Evolutionary conservation across 768 basidiomycete genomes (phyloP).

Genomic region (Rhodocollybia butyracea): DNA sequence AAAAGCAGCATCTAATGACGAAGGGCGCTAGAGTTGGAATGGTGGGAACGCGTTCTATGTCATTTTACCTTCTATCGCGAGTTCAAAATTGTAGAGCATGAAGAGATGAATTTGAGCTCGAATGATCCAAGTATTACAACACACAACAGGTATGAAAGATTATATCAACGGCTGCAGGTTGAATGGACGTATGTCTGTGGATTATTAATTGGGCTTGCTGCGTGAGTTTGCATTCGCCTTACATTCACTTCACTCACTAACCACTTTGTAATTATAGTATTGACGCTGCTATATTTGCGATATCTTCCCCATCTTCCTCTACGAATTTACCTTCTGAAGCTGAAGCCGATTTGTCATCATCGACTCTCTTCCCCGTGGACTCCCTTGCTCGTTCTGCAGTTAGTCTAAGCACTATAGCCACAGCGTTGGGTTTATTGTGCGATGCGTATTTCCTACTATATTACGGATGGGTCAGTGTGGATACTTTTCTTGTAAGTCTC

Average conservation of each 20-base stretch:
- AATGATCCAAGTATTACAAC: too few relatives aligned
- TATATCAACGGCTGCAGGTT: conserved; percentile 44
- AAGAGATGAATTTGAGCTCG: too few relatives aligned
- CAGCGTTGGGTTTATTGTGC: conserved; percentile 62
- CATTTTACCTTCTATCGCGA: conserved; percentile 57
- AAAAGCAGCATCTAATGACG: neutral
- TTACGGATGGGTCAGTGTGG: conserved; percentile 51
- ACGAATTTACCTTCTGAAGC: neutral
- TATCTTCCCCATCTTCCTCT: conserved; percentile 42
- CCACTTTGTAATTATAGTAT: conserved; percentile 25
- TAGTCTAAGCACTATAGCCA: conserved; percentile 54
- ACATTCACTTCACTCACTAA: neutral
- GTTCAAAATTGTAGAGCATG: conserved; percentile 35
- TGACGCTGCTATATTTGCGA: conserved; percentile 61
- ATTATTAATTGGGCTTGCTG: conserved; percentile 59
- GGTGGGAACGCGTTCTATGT: conserved; percentile 42
- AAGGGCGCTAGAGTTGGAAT: conserved; percentile 18
- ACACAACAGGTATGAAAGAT: conserved; percentile 50
- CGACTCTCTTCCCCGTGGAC: conserved; percentile 34
- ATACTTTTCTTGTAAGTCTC: conserved; percentile 52
- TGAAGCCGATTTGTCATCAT: neutral
- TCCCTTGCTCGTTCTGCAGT: conserved; percentile 47
- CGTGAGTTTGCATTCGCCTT: conserved; percentile 32
- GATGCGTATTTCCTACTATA: conserved; percentile 65
- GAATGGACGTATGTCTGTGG: conserved; percentile 72